These are phyloP conservation scores for Schizonepeta tenuifolia DNA, from an alignment of 257 asterid species.

Conservation along the genomic window DNA sequence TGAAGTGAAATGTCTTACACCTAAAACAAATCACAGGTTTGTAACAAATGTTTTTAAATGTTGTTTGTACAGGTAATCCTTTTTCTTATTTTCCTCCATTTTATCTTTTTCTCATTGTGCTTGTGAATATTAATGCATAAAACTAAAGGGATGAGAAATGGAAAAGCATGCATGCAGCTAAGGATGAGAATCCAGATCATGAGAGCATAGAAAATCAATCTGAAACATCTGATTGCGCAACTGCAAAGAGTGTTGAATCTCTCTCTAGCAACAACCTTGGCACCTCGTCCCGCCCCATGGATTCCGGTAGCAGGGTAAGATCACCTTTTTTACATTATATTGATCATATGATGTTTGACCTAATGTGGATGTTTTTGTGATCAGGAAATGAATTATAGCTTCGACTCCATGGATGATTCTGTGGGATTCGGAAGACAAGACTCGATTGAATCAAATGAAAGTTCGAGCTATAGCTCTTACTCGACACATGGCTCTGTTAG, in stretches of 20 bases:
- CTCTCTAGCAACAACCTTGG: slow-evolving; percentile 9
- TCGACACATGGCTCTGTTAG: slow-evolving; percentile 39
- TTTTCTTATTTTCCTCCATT: neutral
- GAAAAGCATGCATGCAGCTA: slow-evolving; percentile 33
- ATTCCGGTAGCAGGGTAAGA: slow-evolving; percentile 36
- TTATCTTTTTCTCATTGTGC: neutral
- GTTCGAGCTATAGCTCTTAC: slow-evolving; percentile 39
- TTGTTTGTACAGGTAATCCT: neutral
- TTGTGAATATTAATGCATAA: neutral
- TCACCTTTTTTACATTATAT: neutral
- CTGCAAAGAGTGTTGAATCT: slow-evolving; percentile 36
- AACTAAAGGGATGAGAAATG: slow-evolving; percentile 42
- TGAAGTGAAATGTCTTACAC: slow-evolving; percentile 55
- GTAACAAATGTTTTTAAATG: neutral
- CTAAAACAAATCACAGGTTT: slow-evolving; percentile 45
- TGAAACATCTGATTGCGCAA: slow-evolving; percentile 31
- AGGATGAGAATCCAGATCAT: slow-evolving; percentile 37
- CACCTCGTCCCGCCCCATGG: slow-evolving; percentile 26
- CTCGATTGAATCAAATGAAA: slow-evolving; percentile 45
- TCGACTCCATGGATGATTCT: slow-evolving; percentile 48
- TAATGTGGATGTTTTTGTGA: slow-evolving; percentile 7
- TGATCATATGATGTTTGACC: neutral
- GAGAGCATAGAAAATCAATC: slow-evolving; percentile 38
- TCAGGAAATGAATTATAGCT: slow-evolving; percentile 46
- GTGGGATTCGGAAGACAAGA: slow-evolving; percentile 47